A percentile compares a stretch with the other conserved stretches of the same genome.
These are phyloP conservation scores for Hibiscus trionum DNA, from an alignment of 345 rosid species.

Conservation along the genomic window DNA sequence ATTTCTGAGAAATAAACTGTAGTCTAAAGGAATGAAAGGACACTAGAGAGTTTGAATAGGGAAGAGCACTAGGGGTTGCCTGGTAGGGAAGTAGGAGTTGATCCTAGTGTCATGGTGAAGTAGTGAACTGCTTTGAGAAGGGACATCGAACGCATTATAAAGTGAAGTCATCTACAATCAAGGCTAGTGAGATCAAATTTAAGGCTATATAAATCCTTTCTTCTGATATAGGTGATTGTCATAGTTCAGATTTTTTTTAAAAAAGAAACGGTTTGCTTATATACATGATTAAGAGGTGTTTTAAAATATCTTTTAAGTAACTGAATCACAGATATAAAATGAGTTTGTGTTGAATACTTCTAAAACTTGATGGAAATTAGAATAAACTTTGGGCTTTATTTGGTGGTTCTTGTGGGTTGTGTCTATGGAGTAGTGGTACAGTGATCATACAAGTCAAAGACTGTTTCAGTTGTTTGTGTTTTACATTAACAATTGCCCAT, in stretches of 20 bases:
- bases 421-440: neutral
- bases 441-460: neutral
- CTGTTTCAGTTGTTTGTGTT: neutral
- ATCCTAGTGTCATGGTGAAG: neutral
- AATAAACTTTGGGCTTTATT: neutral
- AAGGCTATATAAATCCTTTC: neutral
- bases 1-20: neutral
- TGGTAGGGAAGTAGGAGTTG: neutral
- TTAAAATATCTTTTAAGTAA: neutral
- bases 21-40: neutral
- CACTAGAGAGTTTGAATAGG: neutral
- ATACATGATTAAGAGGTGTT: neutral
- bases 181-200: neutral
- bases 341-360: too few species aligned
- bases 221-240: neutral
- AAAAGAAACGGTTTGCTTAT: neutral
- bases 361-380: neutral
- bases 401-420: neutral
- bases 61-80: neutral
- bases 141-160: neutral
- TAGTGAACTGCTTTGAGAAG: neutral
- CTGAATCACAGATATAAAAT: neutral
- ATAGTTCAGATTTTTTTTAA: neutral
- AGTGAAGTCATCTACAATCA: slow-evolving; percentile 1
- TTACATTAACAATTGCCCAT: neutral